Evolutionary conservation across 768 basidiomycete species (phyloP).

Genomic region (Lactifluus subvellereus): DNA sequence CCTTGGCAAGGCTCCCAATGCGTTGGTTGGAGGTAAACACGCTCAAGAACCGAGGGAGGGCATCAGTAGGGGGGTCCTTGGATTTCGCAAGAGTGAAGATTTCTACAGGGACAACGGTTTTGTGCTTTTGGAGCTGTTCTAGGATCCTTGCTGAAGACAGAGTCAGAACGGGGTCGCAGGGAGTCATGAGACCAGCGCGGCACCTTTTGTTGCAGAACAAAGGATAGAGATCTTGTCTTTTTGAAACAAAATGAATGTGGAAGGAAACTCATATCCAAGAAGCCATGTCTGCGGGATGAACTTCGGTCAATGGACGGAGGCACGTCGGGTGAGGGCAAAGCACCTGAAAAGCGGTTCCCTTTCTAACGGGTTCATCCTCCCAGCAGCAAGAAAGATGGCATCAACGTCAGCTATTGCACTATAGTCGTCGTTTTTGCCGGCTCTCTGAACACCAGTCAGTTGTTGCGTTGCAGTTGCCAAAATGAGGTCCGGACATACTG

Average conservation of each 20-base stretch:
- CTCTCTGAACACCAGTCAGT: slow-evolving; percentile 40
- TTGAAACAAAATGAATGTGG: slow-evolving; percentile 81
- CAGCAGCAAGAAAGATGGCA: slow-evolving; percentile 65
- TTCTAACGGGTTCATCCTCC: slow-evolving; percentile 91
- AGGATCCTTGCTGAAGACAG: slow-evolving; percentile 69
- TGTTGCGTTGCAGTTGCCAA: not conserved
- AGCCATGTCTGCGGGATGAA: slow-evolving; percentile 73
- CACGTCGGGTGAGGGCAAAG: slow-evolving; percentile 25
- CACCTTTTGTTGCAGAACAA: slow-evolving; percentile 87
- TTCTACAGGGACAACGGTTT: slow-evolving; percentile 58
- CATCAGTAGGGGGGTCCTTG: slow-evolving; percentile 72
- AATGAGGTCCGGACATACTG: slow-evolving; percentile 27
- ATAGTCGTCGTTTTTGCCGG: slow-evolving; percentile 65
- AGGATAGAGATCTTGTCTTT: slow-evolving; percentile 72
- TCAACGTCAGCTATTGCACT: slow-evolving; percentile 61
- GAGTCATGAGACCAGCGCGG: slow-evolving; percentile 18
- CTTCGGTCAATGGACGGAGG: slow-evolving; percentile 7
- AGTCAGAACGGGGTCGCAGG: not conserved
- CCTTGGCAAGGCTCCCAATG: slow-evolving; percentile 76
- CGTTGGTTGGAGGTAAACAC: slow-evolving; percentile 55
- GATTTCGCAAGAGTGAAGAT: slow-evolving; percentile 73
- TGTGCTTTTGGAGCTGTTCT: slow-evolving; percentile 61
- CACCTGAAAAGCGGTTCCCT: slow-evolving; percentile 90
- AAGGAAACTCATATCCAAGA: slow-evolving; percentile 95
- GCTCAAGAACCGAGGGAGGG: slow-evolving; percentile 61